phyloP scores from a whole-genome alignment of 2,329 filamentous ascomycete genomes.

The Sordariomycetes sp. region DNA sequence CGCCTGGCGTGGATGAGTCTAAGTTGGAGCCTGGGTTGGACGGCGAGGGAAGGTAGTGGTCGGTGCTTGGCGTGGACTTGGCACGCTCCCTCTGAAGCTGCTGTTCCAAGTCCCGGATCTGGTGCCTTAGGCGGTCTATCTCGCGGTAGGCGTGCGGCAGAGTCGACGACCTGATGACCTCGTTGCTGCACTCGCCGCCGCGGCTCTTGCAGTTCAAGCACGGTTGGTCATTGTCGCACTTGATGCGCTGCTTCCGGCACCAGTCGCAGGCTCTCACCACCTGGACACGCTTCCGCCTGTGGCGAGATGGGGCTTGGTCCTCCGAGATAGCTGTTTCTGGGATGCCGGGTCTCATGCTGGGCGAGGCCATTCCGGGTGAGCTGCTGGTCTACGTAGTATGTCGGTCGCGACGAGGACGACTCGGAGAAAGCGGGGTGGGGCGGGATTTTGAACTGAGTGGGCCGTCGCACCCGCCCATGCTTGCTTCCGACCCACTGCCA shows the following conservation, averaged over 20 bases:
- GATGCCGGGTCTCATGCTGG: neutral
- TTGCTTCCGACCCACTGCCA: too few species aligned
- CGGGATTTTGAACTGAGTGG: too few species aligned
- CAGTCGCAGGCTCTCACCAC: slow-evolving; percentile 22
- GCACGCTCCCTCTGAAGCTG: slow-evolving; percentile 11
- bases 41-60: slow-evolving; percentile 5
- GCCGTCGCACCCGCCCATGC: too few species aligned
- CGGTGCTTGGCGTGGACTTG: neutral
- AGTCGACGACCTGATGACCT: slow-evolving; percentile 15
- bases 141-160: slow-evolving; percentile 19
- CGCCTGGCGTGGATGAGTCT: neutral
- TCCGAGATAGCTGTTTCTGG: neutral
- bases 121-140: slow-evolving; percentile 23
- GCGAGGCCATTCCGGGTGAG: neutral
- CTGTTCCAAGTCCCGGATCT: slow-evolving; percentile 17
- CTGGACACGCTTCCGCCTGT: slow-evolving; percentile 8
- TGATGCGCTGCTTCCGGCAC: slow-evolving; percentile 28
- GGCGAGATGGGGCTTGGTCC: neutral
- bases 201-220: slow-evolving; percentile 26
- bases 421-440: too few species aligned
- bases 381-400: too few species aligned
- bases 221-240: slow-evolving; percentile 26
- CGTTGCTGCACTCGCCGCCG: slow-evolving; percentile 20
- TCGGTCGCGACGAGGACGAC: too few species aligned
- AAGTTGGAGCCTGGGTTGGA: neutral